Evolutionary conservation across 2,329 filamentous ascomycete genomes (phyloP), one percentile per base, ranked within the genome.

Genomic region (Talaromyces piceae): DNA sequence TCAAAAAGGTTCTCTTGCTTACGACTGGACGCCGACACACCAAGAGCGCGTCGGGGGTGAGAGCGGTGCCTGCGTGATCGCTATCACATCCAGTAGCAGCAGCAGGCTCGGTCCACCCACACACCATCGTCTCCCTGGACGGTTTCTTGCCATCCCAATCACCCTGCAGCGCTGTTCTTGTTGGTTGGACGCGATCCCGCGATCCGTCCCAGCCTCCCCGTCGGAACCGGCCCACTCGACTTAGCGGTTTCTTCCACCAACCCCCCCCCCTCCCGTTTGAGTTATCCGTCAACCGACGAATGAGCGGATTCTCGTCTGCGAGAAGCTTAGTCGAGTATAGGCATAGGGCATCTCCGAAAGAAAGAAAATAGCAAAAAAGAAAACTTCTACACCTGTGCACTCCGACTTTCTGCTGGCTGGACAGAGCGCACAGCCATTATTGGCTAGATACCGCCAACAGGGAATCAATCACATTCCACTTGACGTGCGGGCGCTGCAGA

Each of bases 31-130:
- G n/a, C n/a, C 16, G 33, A 37, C 33, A 16, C 39, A n/a, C 39
- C n/a, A 25, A 18, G 39, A 20, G 39, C 39, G 39, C 39, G 18
- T 23, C 18, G 9, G 39, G 22, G 39, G 39, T 43, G 30, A 44
- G 23, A 18, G 20, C 54, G 59, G 60, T 62, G 56, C 61, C 61
- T 62, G 61, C 60, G 61, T 62, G 59, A 59, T 57, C 56, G 48
- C 43, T 44, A 53, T 50, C 51, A 37, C 39, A 52, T 31, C 50
- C 50, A 47, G 51, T 27, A 49, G 18, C 39, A 41, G 46, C 46
- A 31, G 30, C 44, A 37, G 51, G 41, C 26, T 25, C 47, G 46
- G 37, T 49, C 53, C 53, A 54, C 51, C 45, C 53, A 18, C 33
- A 51, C 45, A 46, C 48, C 49, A 46, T 45, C 25, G n/a, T 18